These are phyloP conservation scores for Talaromyces adpressus DNA, from an alignment of 495 filamentous ascomycete genomes.

Conservation along the genomic window DNA sequence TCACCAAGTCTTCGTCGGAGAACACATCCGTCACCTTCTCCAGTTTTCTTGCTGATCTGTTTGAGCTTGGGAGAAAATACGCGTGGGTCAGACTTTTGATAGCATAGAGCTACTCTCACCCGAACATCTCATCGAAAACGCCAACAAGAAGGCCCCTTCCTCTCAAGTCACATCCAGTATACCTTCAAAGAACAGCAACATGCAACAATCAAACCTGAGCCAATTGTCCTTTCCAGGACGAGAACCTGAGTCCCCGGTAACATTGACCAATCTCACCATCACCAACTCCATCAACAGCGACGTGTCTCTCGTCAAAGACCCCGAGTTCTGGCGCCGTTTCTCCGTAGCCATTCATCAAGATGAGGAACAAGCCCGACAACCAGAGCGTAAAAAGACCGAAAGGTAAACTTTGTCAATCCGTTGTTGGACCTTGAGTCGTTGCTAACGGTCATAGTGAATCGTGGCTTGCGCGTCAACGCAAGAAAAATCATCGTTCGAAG, in stretches of 20 bases:
- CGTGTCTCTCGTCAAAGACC: slow-evolving; percentile 46
- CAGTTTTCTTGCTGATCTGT: background rate
- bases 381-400: slow-evolving; percentile 12
- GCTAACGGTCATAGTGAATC: slow-evolving; percentile 17
- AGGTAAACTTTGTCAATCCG: slow-evolving; percentile 10
- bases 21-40: background rate
- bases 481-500: slow-evolving; percentile 25
- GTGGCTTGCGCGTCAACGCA: slow-evolving; percentile 29
- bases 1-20: background rate
- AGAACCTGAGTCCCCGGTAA: slow-evolving; percentile 4
- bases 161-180: background rate
- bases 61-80: background rate
- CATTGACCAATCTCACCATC: slow-evolving; percentile 5
- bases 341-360: slow-evolving; percentile 49
- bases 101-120: background rate
- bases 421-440: background rate
- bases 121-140: background rate
- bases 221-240: background rate
- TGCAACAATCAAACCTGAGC: background rate
- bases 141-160: background rate
- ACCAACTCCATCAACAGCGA: slow-evolving; percentile 8
- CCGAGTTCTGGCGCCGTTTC: slow-evolving; percentile 58
- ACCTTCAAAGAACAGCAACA: background rate
- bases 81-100: background rate
- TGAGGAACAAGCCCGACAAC: slow-evolving; percentile 23